phyloP scores from a whole-genome alignment of 1,139 yeast species.

The Kodamaea arcana region DNA sequence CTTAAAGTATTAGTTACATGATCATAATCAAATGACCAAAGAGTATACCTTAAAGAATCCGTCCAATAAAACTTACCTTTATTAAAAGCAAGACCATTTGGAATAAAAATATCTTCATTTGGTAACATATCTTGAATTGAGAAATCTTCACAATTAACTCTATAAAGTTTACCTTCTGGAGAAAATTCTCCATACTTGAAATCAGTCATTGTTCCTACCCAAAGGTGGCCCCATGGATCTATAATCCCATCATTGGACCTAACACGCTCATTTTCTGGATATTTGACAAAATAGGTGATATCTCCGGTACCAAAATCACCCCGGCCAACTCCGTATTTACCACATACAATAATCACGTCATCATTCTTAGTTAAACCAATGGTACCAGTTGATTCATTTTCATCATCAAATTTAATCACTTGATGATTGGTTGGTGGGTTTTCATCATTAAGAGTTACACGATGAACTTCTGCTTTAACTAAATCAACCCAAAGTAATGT shows the following conservation, averaged over 20 bases:
- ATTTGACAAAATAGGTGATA: slow-evolving; percentile 43
- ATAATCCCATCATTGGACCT: slow-evolving; percentile 74
- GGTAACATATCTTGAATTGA: slow-evolving; percentile 27
- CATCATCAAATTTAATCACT: slow-evolving; percentile 26
- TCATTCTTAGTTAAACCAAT: slow-evolving; percentile 52
- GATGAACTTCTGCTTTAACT: slow-evolving; percentile 52
- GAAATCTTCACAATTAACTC: slow-evolving; percentile 34
- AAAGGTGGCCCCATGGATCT: slow-evolving; percentile 64
- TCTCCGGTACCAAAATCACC: slow-evolving; percentile 40
- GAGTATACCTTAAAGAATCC: slow-evolving; percentile 57
- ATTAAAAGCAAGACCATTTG: slow-evolving; percentile 82
- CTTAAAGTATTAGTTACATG: slow-evolving; percentile 38
- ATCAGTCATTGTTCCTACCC: slow-evolving; percentile 73
- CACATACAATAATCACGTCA: slow-evolving; percentile 46
- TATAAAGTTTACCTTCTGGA: slow-evolving; percentile 43
- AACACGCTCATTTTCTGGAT: slow-evolving; percentile 38
- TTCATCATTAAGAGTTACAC: slow-evolving; percentile 27
- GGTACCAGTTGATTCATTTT: slow-evolving; percentile 54
- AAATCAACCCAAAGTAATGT: slow-evolving; percentile 71
- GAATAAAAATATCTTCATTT: slow-evolving; percentile 38
- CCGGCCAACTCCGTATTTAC: slow-evolving; percentile 52
- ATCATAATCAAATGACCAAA: slow-evolving; percentile 64
- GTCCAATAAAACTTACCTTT: slow-evolving; percentile 61
- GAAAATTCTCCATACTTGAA: slow-evolving; percentile 35
- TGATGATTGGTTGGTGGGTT: slow-evolving; percentile 33